Base-by-base conservation (phyloP, 352 stramenopile species). In the Phytophthora constricta region DNA sequence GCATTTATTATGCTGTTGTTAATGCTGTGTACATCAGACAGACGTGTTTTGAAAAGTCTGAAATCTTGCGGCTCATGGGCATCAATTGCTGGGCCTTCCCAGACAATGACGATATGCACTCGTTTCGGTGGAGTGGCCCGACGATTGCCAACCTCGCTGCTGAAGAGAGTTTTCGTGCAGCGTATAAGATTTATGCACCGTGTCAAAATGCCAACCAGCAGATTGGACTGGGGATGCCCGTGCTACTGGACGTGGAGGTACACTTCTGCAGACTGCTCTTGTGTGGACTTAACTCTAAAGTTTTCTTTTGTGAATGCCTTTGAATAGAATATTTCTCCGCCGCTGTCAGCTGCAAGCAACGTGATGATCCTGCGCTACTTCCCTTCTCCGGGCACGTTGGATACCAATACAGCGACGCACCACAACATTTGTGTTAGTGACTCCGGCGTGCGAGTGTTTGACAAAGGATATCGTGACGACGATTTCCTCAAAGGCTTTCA, bases 401-500 rank as follows among this genome's bases (percentile, higher is more conserved):
- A 57, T 17, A 46, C 27, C 19, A 42, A 52, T 7, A 53, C 54
- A 5, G 16, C 26, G 41, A 57, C 28, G 5, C 37, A 45, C 20
- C 54, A 46, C 28, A 22, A 62, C 25, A 13, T 43, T 37, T 51
- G 42, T 20, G 45, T 57, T 31, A 62, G 51, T 25, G 14, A 28
- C 20, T 51, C 50, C 45, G 60, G 42, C 19, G 51, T 62, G 22
- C 28, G 43, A 13, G 51, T 62, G 5, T 1, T 5, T 7, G 62
- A 64, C 41, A n/a, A 49, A 33, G 62, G 62, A 13, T 69, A 69
- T n/a, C 9, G 9, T n/a, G 52, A 64, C 23, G 53, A 64, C 13
- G 11, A 28, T 17, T 64, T 59, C 51, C 28, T 69, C n/a, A 58
- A 23, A 20, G 52, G 62, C n/a, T 69, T 69, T 48, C 62, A 53